These are phyloP conservation scores for Nicotiana knightiana DNA, from an alignment of 257 asterid genomes.

Conservation along the genomic window DNA sequence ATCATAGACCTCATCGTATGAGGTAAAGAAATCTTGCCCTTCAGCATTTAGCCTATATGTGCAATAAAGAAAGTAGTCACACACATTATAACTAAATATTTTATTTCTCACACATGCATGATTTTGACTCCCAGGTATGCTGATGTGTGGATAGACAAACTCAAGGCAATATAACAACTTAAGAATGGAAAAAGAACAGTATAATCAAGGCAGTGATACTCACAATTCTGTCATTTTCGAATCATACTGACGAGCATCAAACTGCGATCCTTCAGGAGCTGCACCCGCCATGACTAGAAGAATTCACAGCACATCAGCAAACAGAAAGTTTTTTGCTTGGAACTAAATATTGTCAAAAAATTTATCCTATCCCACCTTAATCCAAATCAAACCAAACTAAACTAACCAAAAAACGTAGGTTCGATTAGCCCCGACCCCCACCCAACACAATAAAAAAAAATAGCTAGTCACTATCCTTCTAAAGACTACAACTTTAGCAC, in stretches of 20 bases:
- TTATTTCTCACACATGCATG: background rate
- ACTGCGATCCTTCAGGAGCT: slow-evolving; percentile 10
- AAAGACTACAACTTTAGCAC: background rate
- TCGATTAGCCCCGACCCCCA: no score
- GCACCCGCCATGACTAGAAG: slow-evolving; percentile 9
- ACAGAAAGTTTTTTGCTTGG: background rate
- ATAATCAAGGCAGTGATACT: background rate
- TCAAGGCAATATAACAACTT: background rate
- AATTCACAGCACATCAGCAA: background rate
- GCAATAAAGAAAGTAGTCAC: background rate
- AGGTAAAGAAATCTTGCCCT: slow-evolving; percentile 11
- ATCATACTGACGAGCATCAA: slow-evolving; percentile 5
- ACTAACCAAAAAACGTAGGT: background rate
- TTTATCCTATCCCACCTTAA: background rate
- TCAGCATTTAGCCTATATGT: slow-evolving; percentile 7
- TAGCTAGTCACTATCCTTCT: background rate
- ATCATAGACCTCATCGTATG: slow-evolving; percentile 7
- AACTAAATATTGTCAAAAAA: background rate
- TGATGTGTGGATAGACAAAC: background rate
- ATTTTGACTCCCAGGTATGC: background rate
- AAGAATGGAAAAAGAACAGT: background rate
- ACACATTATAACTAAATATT: background rate
- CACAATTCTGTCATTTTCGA: slow-evolving; percentile 10
- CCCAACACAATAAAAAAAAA: no score
- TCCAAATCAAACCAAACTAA: background rate